Percentiles rank a stretch among this genome's conserved stretches.
These are phyloP conservation scores for Pichia thaimueangensis DNA, from an alignment of 805 yeast genomes.

Conservation along the genomic window DNA sequence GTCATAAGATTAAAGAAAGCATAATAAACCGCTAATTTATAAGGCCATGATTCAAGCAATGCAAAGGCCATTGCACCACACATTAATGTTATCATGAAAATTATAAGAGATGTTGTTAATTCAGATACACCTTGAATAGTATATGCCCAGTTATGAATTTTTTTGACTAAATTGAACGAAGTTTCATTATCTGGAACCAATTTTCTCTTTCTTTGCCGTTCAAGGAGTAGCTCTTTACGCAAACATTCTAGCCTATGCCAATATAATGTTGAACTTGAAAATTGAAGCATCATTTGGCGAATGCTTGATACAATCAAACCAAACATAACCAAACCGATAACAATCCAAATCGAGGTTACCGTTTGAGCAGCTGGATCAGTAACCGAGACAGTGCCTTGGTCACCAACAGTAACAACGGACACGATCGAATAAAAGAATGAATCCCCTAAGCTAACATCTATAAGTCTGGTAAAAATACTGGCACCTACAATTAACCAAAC, in stretches of 20 bases:
- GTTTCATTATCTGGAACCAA: constrained; percentile 31
- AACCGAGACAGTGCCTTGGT: constrained; percentile 64
- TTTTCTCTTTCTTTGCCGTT: background rate
- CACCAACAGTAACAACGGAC: constrained; percentile 71
- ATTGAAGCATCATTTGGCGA: constrained; percentile 53
- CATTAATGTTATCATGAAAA: constrained; percentile 58
- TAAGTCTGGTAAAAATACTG: constrained; percentile 43
- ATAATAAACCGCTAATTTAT: constrained; percentile 67
- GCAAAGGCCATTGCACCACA: constrained; percentile 65
- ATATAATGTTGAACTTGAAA: constrained; percentile 55
- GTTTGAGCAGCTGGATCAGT: constrained; percentile 46
- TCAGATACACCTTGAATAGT: constrained; percentile 34
- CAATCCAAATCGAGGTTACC: constrained; percentile 54
- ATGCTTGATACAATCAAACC: constrained; percentile 72
- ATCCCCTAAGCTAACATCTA: constrained; percentile 51
- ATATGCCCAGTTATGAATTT: constrained; percentile 39
- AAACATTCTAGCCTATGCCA: constrained; percentile 57
- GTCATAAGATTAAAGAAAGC: constrained; percentile 70
- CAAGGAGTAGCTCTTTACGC: constrained; percentile 31
- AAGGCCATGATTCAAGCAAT: constrained; percentile 62
- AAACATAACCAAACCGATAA: constrained; percentile 63
- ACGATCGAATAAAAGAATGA: constrained; percentile 68
- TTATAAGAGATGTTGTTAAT: constrained; percentile 33
- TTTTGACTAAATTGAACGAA: constrained; percentile 51
- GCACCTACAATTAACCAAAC: constrained; percentile 72